Percentiles rank a stretch among this genome's conserved stretches.
Conservation (phyloP, 371 early-diverging fungal genomes). For the Haplosporangium sp. region DNA sequence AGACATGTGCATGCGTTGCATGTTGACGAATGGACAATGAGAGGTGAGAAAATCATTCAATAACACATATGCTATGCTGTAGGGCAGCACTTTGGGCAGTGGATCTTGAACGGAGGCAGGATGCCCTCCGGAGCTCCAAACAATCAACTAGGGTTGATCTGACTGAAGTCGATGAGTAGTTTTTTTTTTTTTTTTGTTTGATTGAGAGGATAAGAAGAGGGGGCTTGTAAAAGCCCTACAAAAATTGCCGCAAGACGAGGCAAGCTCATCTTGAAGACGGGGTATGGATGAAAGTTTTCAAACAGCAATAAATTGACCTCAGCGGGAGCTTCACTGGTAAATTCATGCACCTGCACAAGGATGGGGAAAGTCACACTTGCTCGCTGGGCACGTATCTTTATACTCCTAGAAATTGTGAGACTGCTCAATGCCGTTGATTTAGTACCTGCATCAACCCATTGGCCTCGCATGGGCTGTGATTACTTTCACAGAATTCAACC, state of each 20-base stretch:
- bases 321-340: constrained; percentile 56
- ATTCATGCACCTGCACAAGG: constrained; percentile 56
- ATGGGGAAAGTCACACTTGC: constrained; percentile 24
- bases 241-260: constrained; percentile 43
- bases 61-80: background rate
- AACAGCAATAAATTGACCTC: constrained; percentile 57
- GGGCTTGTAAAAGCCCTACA: constrained; percentile 39
- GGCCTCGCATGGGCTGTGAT: no score
- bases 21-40: background rate
- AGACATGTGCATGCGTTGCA: background rate
- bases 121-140: constrained; percentile 13
- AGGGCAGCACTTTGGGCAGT: constrained; percentile 47
- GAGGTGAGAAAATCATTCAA: no score
- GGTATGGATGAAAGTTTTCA: constrained; percentile 57
- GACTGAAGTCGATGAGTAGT: background rate
- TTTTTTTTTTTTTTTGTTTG: constrained; percentile 8
- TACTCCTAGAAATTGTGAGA: background rate
- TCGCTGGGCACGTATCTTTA: background rate
- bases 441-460: no score
- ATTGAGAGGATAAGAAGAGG: background rate
- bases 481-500: no score
- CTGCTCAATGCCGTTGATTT: background rate
- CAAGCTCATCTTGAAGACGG: constrained; percentile 35
- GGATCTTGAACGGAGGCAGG: constrained; percentile 28
- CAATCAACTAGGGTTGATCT: background rate